Evolutionary conservation across 495 filamentous ascomycete genomes (phyloP).

Genomic region (Thermochaetoides thermophila): DNA sequence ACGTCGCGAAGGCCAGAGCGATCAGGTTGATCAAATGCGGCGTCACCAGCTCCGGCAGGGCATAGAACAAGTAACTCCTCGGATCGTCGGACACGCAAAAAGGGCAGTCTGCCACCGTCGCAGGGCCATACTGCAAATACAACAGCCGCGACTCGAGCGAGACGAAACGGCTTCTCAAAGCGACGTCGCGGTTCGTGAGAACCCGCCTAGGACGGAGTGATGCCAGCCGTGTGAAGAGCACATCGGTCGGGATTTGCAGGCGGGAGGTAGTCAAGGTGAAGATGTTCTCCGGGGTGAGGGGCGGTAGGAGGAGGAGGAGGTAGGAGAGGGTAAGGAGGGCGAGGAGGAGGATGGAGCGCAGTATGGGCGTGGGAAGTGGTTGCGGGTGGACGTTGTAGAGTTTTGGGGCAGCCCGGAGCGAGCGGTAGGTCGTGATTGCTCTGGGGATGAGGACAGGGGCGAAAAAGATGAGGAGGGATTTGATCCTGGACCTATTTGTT

Average conservation of each 20-base stretch:
- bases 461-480: slow-evolving; percentile 71
- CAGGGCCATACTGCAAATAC: slow-evolving; percentile 71
- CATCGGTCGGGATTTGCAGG: slow-evolving; percentile 68
- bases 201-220: slow-evolving; percentile 37
- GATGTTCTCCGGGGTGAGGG: slow-evolving; percentile 63
- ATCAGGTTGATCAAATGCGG: slow-evolving; percentile 68
- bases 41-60: slow-evolving; percentile 52
- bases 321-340: slow-evolving; percentile 34
- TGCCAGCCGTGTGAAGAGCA: slow-evolving; percentile 69
- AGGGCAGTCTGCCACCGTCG: slow-evolving; percentile 52
- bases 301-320: slow-evolving; percentile 50
- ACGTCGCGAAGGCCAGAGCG: slow-evolving; percentile 52
- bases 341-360: slow-evolving; percentile 45
- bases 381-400: slow-evolving; percentile 39
- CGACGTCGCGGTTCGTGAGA: slow-evolving; percentile 46
- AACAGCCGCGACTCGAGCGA: slow-evolving; percentile 58
- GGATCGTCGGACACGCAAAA: slow-evolving; percentile 70
- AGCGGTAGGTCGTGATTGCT: slow-evolving; percentile 54
- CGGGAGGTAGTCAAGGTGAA: slow-evolving; percentile 66
- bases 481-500: slow-evolving; percentile 35
- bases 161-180: slow-evolving; percentile 50
- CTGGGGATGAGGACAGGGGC: slow-evolving; percentile 72
- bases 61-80: slow-evolving; percentile 63
- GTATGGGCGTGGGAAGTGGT: slow-evolving; percentile 37
- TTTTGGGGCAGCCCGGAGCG: slow-evolving; percentile 31